phyloP scores from a whole-genome alignment of 257 asterid genomes.

The Scutellaria baicalensis region DNA sequence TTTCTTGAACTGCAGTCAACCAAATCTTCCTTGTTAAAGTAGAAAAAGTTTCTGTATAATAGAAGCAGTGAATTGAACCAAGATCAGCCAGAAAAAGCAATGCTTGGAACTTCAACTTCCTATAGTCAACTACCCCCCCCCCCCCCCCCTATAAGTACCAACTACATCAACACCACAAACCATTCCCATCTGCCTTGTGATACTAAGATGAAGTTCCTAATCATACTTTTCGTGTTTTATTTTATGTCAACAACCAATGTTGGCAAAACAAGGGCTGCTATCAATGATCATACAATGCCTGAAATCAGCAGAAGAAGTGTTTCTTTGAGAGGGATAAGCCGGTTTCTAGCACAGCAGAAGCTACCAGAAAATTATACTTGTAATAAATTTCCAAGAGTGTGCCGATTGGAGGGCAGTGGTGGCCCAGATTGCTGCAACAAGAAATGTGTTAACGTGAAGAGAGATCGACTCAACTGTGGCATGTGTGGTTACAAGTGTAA shows the following conservation, averaged over 20 bases:
- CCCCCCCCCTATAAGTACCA: neutral
- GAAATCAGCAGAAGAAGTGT: neutral
- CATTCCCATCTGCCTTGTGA: neutral
- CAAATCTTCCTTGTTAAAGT: neutral
- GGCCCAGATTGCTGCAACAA: conserved; percentile 34
- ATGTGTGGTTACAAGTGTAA: conserved; percentile 26
- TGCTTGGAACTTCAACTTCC: conserved; percentile 7
- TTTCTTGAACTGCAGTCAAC: neutral
- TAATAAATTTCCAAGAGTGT: conserved; percentile 24
- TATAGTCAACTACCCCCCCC: neutral
- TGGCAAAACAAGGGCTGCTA: neutral
- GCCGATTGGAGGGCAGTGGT: conserved; percentile 18
- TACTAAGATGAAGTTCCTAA: neutral
- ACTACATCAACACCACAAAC: neutral
- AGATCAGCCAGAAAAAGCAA: neutral
- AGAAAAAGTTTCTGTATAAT: neutral
- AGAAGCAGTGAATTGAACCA: conserved; percentile 6
- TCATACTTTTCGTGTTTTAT: neutral
- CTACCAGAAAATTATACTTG: conserved; percentile 18
- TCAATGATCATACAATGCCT: neutral
- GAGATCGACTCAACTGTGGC: conserved; percentile 22
- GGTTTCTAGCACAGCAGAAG: conserved; percentile 9
- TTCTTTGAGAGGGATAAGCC: neutral
- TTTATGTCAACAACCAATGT: neutral
- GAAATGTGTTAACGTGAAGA: conserved; percentile 29